These are phyloP conservation scores for Alternaria sp. DNA, from an alignment of 2,329 filamentous ascomycete species.

Conservation along the genomic window DNA sequence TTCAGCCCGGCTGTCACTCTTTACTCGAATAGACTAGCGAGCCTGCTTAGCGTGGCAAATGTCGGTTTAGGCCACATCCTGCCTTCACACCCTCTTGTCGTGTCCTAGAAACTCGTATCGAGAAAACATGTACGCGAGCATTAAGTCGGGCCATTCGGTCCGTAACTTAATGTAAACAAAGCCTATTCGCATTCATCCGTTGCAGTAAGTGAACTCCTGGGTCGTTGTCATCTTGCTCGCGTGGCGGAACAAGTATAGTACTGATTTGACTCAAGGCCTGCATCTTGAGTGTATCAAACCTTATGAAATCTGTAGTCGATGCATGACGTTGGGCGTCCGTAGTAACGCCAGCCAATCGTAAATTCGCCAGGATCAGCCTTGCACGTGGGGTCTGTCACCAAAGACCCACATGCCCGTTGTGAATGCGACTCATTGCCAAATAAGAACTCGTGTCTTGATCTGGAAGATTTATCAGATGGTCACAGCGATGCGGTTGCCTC, in stretches of 20 bases:
- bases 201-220: neutral
- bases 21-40: slow-evolving; percentile 8
- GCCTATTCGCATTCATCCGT: neutral
- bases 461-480: neutral
- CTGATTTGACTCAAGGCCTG: neutral
- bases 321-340: slow-evolving; percentile 6
- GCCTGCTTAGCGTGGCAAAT: slow-evolving; percentile 1
- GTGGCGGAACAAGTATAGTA: neutral
- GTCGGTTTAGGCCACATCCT: neutral
- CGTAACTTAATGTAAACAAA: neutral
- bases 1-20: slow-evolving; percentile 1
- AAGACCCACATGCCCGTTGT: neutral
- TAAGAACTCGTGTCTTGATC: neutral
- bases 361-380: neutral
- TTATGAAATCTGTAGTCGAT: slow-evolving; percentile 1
- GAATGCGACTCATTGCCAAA: neutral
- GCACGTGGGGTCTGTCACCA: neutral
- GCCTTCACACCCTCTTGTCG: neutral
- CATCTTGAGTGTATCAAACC: neutral
- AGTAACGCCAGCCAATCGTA: slow-evolving; percentile 10
- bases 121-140: neutral
- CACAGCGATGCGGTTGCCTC: neutral
- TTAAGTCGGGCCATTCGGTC: neutral
- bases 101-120: neutral
- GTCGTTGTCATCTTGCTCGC: neutral